These are phyloP conservation scores for Gastrodia elata DNA, from an alignment of 106 monocot species.

Conservation along the genomic window DNA sequence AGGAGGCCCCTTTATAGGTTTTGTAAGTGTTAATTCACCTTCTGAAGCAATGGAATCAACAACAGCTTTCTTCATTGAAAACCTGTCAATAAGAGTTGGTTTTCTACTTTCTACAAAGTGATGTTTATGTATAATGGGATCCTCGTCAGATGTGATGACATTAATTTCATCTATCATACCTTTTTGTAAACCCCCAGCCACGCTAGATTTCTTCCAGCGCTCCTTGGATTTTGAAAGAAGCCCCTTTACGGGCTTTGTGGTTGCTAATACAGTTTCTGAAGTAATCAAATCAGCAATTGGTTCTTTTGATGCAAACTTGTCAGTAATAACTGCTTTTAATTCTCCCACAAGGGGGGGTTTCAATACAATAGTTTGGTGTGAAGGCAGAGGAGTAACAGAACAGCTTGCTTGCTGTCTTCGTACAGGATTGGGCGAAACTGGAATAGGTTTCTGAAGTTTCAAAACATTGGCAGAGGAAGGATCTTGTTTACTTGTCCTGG, in stretches of 20 bases:
- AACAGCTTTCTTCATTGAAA: no score
- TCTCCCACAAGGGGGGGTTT: conserved; percentile 26
- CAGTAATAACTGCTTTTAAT: conserved; percentile 72
- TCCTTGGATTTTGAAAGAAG: conserved; percentile 55
- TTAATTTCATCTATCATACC: no score
- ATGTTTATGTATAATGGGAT: no score
- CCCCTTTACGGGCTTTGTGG: conserved; percentile 55
- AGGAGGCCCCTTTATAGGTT: conserved; percentile 32
- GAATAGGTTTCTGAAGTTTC: conserved; percentile 23
- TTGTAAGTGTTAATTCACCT: no score
- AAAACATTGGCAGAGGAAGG: conserved; percentile 14
- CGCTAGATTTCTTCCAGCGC: conserved; percentile 50
- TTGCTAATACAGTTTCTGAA: conserved; percentile 38
- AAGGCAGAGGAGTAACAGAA: conserved; percentile 18
- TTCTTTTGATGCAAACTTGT: conserved; percentile 72
- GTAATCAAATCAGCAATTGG: conserved; percentile 51
- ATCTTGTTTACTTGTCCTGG: conserved; percentile 10
- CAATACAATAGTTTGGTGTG: conserved; percentile 20
- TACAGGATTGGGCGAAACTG: conserved; percentile 28
- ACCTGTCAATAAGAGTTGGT: no score
- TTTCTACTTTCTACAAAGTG: no score
- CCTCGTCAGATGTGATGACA: no score
- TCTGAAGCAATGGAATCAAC: no score
- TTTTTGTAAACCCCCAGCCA: no score
- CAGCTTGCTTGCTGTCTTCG: conserved; percentile 39